A percentile compares a stretch with the other conserved stretches of the same genome.
Conservation (phyloP, 306 rosid genomes). For the Castanopsis chinensis region DNA sequence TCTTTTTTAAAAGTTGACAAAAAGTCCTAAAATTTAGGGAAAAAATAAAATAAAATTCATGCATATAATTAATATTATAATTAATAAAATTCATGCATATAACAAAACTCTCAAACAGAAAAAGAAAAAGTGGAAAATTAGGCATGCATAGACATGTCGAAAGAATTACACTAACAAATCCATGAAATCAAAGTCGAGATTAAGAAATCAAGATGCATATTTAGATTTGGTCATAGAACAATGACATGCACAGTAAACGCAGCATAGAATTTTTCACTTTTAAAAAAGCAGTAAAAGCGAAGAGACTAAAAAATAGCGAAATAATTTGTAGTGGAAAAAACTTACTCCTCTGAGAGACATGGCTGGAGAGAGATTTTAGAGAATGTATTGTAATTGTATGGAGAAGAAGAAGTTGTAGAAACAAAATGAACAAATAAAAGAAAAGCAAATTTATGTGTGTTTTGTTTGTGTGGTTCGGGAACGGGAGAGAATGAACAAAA, state of each 20-base stretch:
- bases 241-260: background rate
- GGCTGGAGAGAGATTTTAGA: slow-evolving; percentile 9
- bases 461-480: background rate
- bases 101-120: background rate
- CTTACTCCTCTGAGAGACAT: slow-evolving; percentile 70
- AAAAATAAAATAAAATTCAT: too few relatives aligned
- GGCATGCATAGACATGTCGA: background rate
- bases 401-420: slow-evolving; percentile 13
- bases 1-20: background rate
- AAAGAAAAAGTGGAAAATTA: background rate
- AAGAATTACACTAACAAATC: too few relatives aligned
- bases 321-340: slow-evolving; percentile 9
- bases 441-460: background rate
- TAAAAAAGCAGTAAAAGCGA: too few relatives aligned
- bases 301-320: background rate
- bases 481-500: background rate
- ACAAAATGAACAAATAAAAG: background rate
- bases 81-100: too few relatives aligned
- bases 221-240: background rate
- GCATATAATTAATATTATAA: too few relatives aligned
- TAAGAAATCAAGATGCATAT: background rate
- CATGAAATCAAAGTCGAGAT: background rate
- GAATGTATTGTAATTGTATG: slow-evolving; percentile 14
- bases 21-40: too few relatives aligned
- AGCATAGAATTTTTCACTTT: too few relatives aligned